Conservation (phyloP, 805 yeast genomes). For the Pichia pseudocactophila region DNA sequence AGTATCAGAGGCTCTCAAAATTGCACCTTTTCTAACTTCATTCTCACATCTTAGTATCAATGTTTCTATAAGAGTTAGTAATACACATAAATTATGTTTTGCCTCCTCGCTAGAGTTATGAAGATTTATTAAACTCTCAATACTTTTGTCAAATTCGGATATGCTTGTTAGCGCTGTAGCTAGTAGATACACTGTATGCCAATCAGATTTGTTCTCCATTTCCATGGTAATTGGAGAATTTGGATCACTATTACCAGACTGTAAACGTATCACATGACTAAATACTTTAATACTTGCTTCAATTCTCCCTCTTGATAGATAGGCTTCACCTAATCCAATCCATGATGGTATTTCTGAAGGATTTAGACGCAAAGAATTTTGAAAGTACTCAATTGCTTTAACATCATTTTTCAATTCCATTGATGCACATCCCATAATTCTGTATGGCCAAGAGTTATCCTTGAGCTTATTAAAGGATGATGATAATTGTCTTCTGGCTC, state of each 20-base stretch:
- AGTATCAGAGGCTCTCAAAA: conserved; percentile 53
- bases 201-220: conserved; percentile 25
- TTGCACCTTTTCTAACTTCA: conserved; percentile 50
- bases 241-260: conserved; percentile 25
- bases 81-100: conserved; percentile 36
- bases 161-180: conserved; percentile 57
- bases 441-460: conserved; percentile 71
- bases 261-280: conserved; percentile 47
- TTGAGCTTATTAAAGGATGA: conserved; percentile 15
- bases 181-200: conserved; percentile 58
- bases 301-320: conserved; percentile 70
- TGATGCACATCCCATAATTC: conserved; percentile 74
- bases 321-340: conserved; percentile 97
- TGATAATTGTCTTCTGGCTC: conserved; percentile 36
- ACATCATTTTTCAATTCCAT: conserved; percentile 64
- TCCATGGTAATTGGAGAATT: conserved; percentile 9
- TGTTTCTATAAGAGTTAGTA: conserved; percentile 49
- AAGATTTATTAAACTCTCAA: conserved; percentile 37
- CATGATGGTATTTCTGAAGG: conserved; percentile 70
- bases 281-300: conserved; percentile 85
- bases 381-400: conserved; percentile 83
- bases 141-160: conserved; percentile 58
- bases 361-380: conserved; percentile 66
- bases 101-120: conserved; percentile 16
- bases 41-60: conserved; percentile 44